Conservation (phyloP, 768 basidiomycete species). For the Pisolithus marmoratus region DNA sequence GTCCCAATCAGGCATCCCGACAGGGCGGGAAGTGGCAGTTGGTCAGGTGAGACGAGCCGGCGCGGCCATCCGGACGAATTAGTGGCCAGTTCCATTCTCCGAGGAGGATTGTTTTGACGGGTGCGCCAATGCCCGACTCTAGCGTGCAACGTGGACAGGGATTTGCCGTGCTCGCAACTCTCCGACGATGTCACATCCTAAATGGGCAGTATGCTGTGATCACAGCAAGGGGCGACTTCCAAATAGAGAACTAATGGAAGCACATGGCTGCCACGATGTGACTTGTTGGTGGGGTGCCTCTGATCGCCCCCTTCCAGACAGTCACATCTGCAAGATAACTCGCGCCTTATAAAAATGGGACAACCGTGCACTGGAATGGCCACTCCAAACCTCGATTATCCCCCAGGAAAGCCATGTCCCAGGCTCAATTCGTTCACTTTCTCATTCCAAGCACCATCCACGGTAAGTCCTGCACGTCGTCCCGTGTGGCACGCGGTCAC, state of each 20-base stretch:
- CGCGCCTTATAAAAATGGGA: slow-evolving; percentile 19
- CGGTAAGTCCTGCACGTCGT: not conserved
- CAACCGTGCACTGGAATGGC: not conserved
- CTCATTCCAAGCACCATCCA: not conserved
- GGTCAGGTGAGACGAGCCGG: too few species aligned
- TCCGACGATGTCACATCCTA: slow-evolving; percentile 8
- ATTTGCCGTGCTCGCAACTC: slow-evolving; percentile 12
- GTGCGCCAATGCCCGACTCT: not conserved
- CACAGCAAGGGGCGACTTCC: slow-evolving; percentile 17
- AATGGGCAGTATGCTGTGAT: slow-evolving; percentile 19
- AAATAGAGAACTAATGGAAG: slow-evolving; percentile 8
- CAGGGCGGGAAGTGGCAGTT: not conserved
- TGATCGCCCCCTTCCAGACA: not conserved
- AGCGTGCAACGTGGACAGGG: slow-evolving; percentile 18
- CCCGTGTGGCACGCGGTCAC: not conserved
- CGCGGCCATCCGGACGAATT: too few species aligned
- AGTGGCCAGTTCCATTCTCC: too few species aligned
- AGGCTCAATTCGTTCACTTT: slow-evolving; percentile 6
- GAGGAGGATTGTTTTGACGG: not conserved
- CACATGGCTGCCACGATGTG: slow-evolving; percentile 18
- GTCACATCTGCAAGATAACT: slow-evolving; percentile 7
- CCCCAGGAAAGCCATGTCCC: not conserved
- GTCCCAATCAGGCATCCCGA: not conserved
- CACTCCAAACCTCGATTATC: slow-evolving; percentile 1
- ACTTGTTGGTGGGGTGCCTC: slow-evolving; percentile 14